Base-by-base conservation (phyloP, 1,284 basidiomycete genomes). In the Butyriboletus regius region DNA sequence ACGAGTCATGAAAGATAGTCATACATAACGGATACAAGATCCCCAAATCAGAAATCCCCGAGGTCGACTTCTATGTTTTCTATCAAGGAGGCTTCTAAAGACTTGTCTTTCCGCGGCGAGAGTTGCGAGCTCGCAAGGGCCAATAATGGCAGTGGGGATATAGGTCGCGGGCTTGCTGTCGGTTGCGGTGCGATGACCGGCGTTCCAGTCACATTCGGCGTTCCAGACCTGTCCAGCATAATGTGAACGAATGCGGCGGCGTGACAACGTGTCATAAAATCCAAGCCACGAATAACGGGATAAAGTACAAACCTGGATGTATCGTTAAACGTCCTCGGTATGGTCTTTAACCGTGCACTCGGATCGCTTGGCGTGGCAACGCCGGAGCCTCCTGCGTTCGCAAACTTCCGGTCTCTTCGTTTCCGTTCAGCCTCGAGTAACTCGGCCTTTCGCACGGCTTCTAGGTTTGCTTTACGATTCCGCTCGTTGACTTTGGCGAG, bases 401-500 rank as follows among this genome's bases (percentile, higher is more conserved):
- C 75, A 43, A 81, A 65, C 65, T 82, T 83, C 46, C 85, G 77
- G 54, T 85, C 82, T 51, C 74, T 72, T 43, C 81, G 72, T 64
- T 81, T 84, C 40, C 81, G 72, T 57, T 85, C 83, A 8, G 78
- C 70, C 53, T 85, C 81, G 32, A 74, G 73, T 36, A 82, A 63
- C 68, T 94, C 91, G 0, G 89, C 86, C 56, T 80, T 81, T 43
- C 86, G 75, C 53, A 92, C 81, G 2, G 81, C 77, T 59, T 91
- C 90, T 54, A 82, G 61, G 53, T 94, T 95, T 41, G 84, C 82
- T 57, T 78, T 80, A 37, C 89, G 78, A 66, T 97, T 95, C 46
- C 90, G 80, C 68, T 93, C 90, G 65, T 94, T 95, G 53, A 96
- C 85, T 63, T 74, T 81, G 17, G 85, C 80, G 29, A 94, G 75